Conservation (phyloP, 495 filamentous ascomycete species). For the Penicillium simplicissimum region DNA sequence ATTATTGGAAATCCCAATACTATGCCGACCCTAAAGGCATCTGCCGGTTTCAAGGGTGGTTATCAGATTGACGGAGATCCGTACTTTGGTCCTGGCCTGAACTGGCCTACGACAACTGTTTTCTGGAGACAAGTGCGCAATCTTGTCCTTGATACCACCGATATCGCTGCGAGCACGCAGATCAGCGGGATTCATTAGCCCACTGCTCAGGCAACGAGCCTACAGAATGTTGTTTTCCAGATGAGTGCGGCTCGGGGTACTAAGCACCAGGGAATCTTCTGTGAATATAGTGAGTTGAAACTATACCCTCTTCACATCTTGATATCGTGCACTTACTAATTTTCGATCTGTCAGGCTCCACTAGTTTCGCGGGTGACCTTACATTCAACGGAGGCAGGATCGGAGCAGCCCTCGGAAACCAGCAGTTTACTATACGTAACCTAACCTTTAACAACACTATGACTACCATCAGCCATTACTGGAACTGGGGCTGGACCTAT, state of each 20-base stretch:
- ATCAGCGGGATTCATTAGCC: conserved; percentile 75
- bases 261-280: conserved; percentile 66
- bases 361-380: conserved; percentile 60
- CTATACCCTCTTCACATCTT: not conserved
- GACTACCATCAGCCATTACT: conserved; percentile 56
- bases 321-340: not conserved
- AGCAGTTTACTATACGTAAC: conserved; percentile 78
- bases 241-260: conserved; percentile 56
- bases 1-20: conserved; percentile 60
- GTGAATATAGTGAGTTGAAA: conserved; percentile 53
- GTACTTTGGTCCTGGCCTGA: not conserved
- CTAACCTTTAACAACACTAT: conserved; percentile 61
- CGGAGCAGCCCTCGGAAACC: conserved; percentile 64
- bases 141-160: conserved; percentile 67
- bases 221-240: conserved; percentile 71
- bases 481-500: conserved; percentile 53
- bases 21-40: conserved; percentile 58
- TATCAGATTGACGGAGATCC: conserved; percentile 60
- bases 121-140: conserved; percentile 76
- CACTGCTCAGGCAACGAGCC: conserved; percentile 60
- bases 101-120: conserved; percentile 52
- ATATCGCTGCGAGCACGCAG: conserved; percentile 47
- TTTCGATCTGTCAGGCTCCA: conserved; percentile 48
- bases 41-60: conserved; percentile 56
- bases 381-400: conserved; percentile 65